Base-by-base conservation (phyloP, 1,284 basidiomycete species). In the Sutorius eximius region DNA sequence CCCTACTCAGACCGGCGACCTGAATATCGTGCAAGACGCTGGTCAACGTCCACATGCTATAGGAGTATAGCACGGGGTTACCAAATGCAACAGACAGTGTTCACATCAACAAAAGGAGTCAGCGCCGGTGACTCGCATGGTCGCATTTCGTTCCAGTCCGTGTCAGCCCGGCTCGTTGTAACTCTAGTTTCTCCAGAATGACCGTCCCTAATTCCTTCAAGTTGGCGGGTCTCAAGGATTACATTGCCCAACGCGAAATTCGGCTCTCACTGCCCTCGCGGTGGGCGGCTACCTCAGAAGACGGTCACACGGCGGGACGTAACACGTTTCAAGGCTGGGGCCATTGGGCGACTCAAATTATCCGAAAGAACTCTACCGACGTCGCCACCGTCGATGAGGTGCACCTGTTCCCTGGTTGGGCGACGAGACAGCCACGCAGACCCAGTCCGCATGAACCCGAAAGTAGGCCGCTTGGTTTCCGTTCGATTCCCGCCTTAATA, bases 341-440 rank as follows among this genome's bases (percentile, higher is more conserved):
- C 36, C 73, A 76, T 50, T 82, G 81, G 79, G 77, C 78, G 5
- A 73, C 74, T n/a, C 75, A 77, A 60, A 81, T 75, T 66, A 65
- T 79, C 3, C 53, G 55, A 49, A 54, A 55, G 53, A 71, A 54
- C 56, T 58, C 56, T 41, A 47, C 61, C 33, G 67, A 61, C 30
- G 42, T 57, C 38, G 45, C 51, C 9, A 68, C 61, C 29, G 42
- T 68, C n/a, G 67, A 74, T n/a, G 63, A 73, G 29, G 59, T 70
- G n/a, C 60, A 69, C 42, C 52, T 73, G 3, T 72, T 75, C 53
- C 71, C 71, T 0, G 66, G 73, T 29, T 73, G 73, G 72, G 71
- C 73, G 18, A 63, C 60, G 7, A 59, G 46, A 27, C 61, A 52
- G 6, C 53, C 30, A 32, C 52, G 36, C 18, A 49, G 29, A 5